Evolutionary conservation across 257 asterid species (phyloP).

Genomic region (Linderniella brevidens): DNA sequence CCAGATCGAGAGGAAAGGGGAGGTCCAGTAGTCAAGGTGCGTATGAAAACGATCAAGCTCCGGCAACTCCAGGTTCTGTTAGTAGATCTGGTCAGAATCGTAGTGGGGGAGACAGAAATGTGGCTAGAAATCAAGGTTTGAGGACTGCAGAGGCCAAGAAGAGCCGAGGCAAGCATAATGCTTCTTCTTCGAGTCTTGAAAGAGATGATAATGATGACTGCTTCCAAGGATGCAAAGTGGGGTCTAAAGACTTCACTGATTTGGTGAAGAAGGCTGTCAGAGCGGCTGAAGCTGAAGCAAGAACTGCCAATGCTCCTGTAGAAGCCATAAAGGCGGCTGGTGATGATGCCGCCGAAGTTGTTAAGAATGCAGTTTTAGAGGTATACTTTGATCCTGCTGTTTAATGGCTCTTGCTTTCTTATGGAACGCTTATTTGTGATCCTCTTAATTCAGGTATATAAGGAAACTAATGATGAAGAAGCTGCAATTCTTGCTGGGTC

Average conservation of each 20-base stretch:
- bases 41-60: slow-evolving; percentile 44
- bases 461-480: slow-evolving; percentile 61
- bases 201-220: slow-evolving; percentile 87
- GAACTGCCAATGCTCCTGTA: slow-evolving; percentile 79
- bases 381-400: slow-evolving; percentile 22
- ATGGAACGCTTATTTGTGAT: slow-evolving; percentile 2
- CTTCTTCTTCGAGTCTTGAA: slow-evolving; percentile 29
- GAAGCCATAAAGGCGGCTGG: slow-evolving; percentile 85
- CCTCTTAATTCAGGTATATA: slow-evolving; percentile 38
- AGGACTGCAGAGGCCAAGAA: slow-evolving; percentile 38
- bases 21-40: slow-evolving; percentile 45
- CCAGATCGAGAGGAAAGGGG: slow-evolving; percentile 49
- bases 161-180: slow-evolving; percentile 17
- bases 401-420: slow-evolving; percentile 1
- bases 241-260: slow-evolving; percentile 59
- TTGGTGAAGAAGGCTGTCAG: slow-evolving; percentile 76
- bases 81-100: slow-evolving; percentile 52
- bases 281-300: slow-evolving; percentile 98
- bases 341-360: slow-evolving; percentile 97
- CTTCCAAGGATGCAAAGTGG: slow-evolving; percentile 69
- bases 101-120: slow-evolving; percentile 39
- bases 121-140: slow-evolving; percentile 31
- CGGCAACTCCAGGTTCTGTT: slow-evolving; percentile 62
- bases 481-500: slow-evolving; percentile 88
- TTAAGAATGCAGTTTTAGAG: slow-evolving; percentile 87